Base-by-base conservation (phyloP, 139 green algal species). In the Tetratostichococcus sp. region DNA sequence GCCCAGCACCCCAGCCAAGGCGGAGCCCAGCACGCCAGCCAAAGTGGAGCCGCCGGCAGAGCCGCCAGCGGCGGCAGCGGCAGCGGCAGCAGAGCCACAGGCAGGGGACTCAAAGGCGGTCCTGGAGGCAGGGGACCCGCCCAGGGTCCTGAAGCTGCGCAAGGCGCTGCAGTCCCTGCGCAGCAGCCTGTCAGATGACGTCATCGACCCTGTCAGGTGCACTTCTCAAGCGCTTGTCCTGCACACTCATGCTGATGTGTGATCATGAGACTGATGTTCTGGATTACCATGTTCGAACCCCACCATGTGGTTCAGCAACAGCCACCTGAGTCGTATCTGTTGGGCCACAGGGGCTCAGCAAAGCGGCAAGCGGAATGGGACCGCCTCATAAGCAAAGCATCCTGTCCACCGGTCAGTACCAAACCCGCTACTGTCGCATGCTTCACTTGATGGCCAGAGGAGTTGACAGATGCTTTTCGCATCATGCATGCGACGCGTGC, bases 31-130 rank as follows among this genome's bases (percentile, higher is more conserved):
- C 39, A 50, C 39, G 11, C 39, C 39, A 50, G 39, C 57, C 30
- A 75, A 75, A 39, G 67, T 14, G 22, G 34, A 66, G 43, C 19
- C 22, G 23, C 50, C 16, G 14, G 75, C 78, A 59, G 32, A 69
- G 65, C 32, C 59, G 68, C 35, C 26, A 31, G 28, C 34, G 23
- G 28, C 25, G 43, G 30, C 67, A 34, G 35, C 31, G 28, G 35
- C 67, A 69, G 66, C 28, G 35, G 5, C 21, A 72, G 1, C 33
- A 73, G 30, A 71, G 19, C 17, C 50, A 62, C 17, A 25, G 19
- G 50, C 50, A 28, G 50, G 19, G 17, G 50, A 26, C 50, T 23
- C 19, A 26, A 2, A 62, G 50, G 50, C 50, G 50, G 14, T 2
- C 50, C 17, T 25, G 17, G 50, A 28, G 14, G 19, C 11, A 8